Evolutionary conservation across 768 basidiomycete species (phyloP).

Genomic region (Suillus alpinus): DNA sequence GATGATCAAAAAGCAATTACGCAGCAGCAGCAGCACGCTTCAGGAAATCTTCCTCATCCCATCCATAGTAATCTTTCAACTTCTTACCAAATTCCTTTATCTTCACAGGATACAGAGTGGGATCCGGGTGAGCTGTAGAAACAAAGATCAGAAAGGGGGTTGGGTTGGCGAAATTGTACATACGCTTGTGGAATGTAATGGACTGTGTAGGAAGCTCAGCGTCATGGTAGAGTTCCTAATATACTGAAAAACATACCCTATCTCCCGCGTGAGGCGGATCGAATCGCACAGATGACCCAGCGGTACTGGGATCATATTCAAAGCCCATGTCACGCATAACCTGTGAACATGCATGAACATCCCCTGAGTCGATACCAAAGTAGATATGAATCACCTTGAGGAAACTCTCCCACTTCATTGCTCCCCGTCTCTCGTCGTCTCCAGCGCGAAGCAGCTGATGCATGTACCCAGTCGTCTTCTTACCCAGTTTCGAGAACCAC

Average conservation of each 20-base stretch:
- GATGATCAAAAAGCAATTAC: not conserved
- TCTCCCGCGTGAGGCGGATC: constrained; percentile 62
- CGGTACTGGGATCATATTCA: constrained; percentile 66
- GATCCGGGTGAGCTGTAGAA: constrained; percentile 67
- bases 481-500: constrained; percentile 57
- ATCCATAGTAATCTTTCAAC: constrained; percentile 64
- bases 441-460: constrained; percentile 60
- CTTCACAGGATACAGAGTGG: constrained; percentile 51
- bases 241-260: constrained; percentile 31
- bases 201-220: constrained; percentile 37
- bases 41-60: constrained; percentile 48
- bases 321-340: constrained; percentile 81
- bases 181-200: constrained; percentile 78
- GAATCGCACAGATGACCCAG: constrained; percentile 81
- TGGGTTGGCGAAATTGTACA: constrained; percentile 12
- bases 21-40: constrained; percentile 13
- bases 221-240: constrained; percentile 5
- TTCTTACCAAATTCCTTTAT: constrained; percentile 55
- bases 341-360: constrained; percentile 32
- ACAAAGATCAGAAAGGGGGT: constrained; percentile 4
- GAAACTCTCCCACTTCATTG: constrained; percentile 81
- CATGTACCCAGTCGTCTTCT: constrained; percentile 59
- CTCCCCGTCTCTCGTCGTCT: constrained; percentile 53
- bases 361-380: not conserved
- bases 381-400: constrained; percentile 47